These are phyloP conservation scores for Xylaria sp. DNA, from an alignment of 2,329 filamentous ascomycete species.

Conservation along the genomic window DNA sequence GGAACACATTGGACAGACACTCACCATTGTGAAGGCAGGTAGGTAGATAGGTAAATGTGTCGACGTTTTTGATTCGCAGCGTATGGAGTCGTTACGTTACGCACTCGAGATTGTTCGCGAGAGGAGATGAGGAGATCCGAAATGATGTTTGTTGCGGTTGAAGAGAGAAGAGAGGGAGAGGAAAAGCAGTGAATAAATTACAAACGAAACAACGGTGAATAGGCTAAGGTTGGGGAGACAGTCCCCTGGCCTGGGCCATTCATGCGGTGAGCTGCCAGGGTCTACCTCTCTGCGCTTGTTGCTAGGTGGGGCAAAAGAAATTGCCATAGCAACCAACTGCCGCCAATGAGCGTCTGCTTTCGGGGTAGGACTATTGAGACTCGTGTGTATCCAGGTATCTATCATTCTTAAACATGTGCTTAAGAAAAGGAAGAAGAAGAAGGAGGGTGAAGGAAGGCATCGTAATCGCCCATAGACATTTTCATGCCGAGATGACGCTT, in stretches of 20 bases:
- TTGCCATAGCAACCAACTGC: conserved; percentile 40
- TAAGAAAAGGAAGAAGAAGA: no score
- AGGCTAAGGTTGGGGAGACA: conserved; percentile 28
- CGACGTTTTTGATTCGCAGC: no score
- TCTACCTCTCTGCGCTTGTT: conserved; percentile 12
- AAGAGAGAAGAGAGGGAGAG: conserved; percentile 27
- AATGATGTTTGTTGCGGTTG: conserved; percentile 37
- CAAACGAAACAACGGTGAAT: conserved; percentile 31
- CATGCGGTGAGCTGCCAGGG: not conserved
- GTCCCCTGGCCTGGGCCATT: conserved; percentile 20
- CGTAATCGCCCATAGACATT: no score
- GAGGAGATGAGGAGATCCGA: conserved; percentile 27
- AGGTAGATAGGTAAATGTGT: not conserved
- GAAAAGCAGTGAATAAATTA: conserved; percentile 19
- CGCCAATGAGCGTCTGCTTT: not conserved
- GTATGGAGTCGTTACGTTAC: no score
- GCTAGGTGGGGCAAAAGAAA: conserved; percentile 30
- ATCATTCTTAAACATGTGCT: no score
- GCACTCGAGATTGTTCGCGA: no score
- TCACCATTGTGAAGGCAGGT: conserved; percentile 37
- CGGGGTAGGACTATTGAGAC: not conserved
- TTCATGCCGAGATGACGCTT: no score
- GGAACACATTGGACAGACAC: conserved; percentile 22
- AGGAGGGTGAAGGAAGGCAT: no score
- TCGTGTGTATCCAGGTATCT: no score